A percentile compares a stretch with the other conserved stretches of the same genome.
These are phyloP conservation scores for Trametes cingulata DNA, from an alignment of 768 basidiomycete species.

Conservation along the genomic window DNA sequence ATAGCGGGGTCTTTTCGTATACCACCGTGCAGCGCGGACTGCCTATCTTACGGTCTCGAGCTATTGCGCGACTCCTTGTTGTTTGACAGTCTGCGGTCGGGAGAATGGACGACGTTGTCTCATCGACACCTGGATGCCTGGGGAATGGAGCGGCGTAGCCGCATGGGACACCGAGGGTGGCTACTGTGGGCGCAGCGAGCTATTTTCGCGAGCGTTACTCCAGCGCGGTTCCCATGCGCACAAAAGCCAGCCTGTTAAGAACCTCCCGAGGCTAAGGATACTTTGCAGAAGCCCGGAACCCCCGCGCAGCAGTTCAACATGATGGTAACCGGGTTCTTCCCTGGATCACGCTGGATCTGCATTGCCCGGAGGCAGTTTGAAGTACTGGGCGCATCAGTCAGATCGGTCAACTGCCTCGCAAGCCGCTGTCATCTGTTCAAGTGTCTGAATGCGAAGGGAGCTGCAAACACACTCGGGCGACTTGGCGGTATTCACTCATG, in stretches of 20 bases:
- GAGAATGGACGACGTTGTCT: background rate
- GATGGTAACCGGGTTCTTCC: background rate
- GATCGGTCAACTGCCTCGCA: too few species aligned
- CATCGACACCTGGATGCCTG: background rate
- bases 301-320: background rate
- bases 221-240: background rate
- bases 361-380: background rate
- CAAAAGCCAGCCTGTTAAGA: background rate
- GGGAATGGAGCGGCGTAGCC: too few species aligned
- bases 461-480: too few species aligned
- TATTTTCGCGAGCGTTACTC: background rate
- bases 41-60: conserved; percentile 1
- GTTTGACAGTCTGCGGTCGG: background rate
- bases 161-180: background rate
- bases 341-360: background rate
- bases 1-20: conserved; percentile 3
- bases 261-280: background rate
- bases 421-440: too few species aligned
- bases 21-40: conserved; percentile 12
- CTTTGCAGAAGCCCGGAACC: background rate
- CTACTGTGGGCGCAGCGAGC: background rate
- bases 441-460: too few species aligned
- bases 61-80: background rate
- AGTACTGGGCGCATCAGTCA: too few species aligned
- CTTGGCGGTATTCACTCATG: too few species aligned